Evolutionary conservation across 139 green algal species (phyloP).

Genomic region (Chlamydomonas incerta): DNA sequence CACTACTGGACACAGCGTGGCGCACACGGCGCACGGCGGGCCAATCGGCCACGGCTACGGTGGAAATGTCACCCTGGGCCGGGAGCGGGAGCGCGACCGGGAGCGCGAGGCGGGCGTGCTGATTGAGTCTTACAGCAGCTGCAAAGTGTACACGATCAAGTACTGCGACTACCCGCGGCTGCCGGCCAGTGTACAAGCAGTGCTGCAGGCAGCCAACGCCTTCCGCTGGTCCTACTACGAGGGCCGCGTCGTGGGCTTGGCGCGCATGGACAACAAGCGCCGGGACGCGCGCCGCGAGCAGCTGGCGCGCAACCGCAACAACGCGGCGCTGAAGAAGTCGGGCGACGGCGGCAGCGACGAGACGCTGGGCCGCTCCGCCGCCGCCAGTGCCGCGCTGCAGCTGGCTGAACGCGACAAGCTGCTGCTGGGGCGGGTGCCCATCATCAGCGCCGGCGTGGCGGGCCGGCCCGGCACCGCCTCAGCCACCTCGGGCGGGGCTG

Average conservation of each 20-base stretch:
- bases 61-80: too few species aligned
- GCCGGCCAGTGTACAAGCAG: constrained; percentile 1
- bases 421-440: not conserved
- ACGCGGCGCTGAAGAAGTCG: not conserved
- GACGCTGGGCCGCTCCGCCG: not conserved
- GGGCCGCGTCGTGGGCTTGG: constrained; percentile 26
- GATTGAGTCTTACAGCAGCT: constrained; percentile 27
- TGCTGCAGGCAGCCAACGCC: constrained; percentile 35
- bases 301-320: constrained; percentile 13
- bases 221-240: constrained; percentile 40
- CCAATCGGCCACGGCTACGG: too few species aligned
- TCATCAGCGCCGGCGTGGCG: not conserved
- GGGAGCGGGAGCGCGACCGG: too few species aligned
- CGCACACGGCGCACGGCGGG: too few species aligned
- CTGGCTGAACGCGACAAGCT: constrained; percentile 9
- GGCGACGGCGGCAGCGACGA: not conserved
- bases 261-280: constrained; percentile 6
- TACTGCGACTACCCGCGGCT: constrained; percentile 17
- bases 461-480: not conserved
- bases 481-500: not conserved
- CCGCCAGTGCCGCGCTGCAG: not conserved
- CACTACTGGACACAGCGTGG: too few species aligned
- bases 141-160: constrained; percentile 43
- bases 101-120: not conserved
- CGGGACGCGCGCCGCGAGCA: not conserved